A percentile compares a stretch with the other conserved stretches of the same genome.
Evolutionary conservation across 176 grass and related monocot genomes (phyloP).

Genomic region (Eleusine indica): DNA sequence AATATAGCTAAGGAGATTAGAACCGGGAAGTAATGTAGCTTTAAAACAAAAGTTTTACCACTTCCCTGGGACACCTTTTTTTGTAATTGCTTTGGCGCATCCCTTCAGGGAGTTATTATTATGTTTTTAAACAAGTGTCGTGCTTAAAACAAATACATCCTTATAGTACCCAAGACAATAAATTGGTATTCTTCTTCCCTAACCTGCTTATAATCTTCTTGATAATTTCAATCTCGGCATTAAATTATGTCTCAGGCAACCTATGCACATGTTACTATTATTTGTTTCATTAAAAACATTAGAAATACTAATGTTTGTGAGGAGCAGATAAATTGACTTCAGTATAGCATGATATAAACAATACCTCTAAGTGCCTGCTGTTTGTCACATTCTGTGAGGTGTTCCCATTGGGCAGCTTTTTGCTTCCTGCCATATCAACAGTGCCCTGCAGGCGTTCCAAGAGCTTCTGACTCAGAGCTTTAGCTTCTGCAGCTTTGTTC

Average conservation of each 20-base stretch:
- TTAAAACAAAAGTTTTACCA: constrained; percentile 2
- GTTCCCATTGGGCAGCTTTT: constrained; percentile 65
- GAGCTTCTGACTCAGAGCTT: constrained; percentile 87
- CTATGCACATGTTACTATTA: constrained; percentile 19
- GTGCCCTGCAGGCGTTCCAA: constrained; percentile 79
- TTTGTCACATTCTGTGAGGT: constrained; percentile 68
- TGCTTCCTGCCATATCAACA: constrained; percentile 57
- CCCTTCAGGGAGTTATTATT: neutral
- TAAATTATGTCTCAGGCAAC: constrained; percentile 13
- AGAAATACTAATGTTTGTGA: neutral
- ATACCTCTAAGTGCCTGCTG: constrained; percentile 83
- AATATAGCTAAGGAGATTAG: constrained; percentile 18
- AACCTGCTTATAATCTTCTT: constrained; percentile 12
- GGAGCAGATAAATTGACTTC: constrained; percentile 11
- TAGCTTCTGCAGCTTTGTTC: constrained; percentile 98
- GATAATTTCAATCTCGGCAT: constrained; percentile 6
- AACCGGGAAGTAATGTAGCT: constrained; percentile 25
- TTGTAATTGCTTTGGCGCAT: neutral
- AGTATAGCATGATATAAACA: constrained; percentile 16
- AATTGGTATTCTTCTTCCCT: neutral
- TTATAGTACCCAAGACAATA: neutral
- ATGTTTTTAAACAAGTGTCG: neutral
- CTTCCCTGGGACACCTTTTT: neutral
- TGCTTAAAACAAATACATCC: neutral
- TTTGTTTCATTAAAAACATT: constrained; percentile 29